Evolutionary conservation across 208 protist genomes (phyloP), one percentile per base, ranked within the genome.

Genomic region (Crithidia brevicula): DNA sequence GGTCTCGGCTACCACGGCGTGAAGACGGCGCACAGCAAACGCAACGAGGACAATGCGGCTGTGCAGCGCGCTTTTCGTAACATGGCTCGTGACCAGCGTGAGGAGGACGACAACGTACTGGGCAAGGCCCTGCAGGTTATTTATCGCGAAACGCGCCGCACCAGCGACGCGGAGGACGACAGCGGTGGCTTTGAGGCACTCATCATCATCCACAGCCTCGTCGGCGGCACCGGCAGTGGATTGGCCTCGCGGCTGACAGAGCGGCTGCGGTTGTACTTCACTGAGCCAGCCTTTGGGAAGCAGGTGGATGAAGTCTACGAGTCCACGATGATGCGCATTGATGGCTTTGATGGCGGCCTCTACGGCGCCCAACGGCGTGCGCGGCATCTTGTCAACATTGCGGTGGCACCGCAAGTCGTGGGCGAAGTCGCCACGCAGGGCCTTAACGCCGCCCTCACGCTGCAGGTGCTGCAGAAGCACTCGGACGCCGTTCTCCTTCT

Each of bases 211-310:
- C 91, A 96, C 79, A 92, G 86, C 67, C 78, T 96, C 25, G 86
- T 80, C 8, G 91, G 91, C 22, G 91, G 91, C 51, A 96, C 91
- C 2, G 91, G 91, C 27, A 93, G 88, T 45, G 91, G 91, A 4
- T 73, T 96, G n/a, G 85, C 86, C 0, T 85, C 88, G 10, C 72
- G 67, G 43, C 76, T 96, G 50, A 73, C 85, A 51, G 83, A 94
- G 67, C 90, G 90, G 60, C 83, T 96, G 42, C 91, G 91, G 4
- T 73, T 88, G 38, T 92, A 94, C 77, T 96, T 94, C 72, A 81
- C 92, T 30, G 82, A 91, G 34, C 79, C 87, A 1, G 63, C 72
- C 11, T 40, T 56, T 13, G 66, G 57, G 1, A 31, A 60, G 46
- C 50, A 27, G 8, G 50, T 71, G 8, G 81, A 89, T 38, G 88